phyloP scores from a whole-genome alignment of 768 basidiomycete species.

The Boletus huronensis region DNA sequence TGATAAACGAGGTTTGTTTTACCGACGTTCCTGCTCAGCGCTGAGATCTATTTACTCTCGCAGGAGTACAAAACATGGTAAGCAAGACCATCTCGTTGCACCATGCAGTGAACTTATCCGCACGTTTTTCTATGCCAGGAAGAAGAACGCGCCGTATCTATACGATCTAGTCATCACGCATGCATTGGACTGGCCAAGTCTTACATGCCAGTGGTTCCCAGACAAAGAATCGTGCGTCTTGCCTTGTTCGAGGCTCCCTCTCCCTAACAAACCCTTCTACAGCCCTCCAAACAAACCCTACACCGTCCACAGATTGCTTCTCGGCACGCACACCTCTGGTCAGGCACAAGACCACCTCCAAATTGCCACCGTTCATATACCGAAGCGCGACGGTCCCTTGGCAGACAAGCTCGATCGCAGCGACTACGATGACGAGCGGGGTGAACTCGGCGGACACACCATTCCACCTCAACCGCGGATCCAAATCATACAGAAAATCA shows the following conservation, averaged over 20 bases:
- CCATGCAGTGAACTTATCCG: not conserved
- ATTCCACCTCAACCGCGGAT: slow-evolving; percentile 83
- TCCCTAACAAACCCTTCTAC: not conserved
- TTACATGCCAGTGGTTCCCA: slow-evolving; percentile 99
- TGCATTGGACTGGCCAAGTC: slow-evolving; percentile 94
- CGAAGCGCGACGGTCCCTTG: slow-evolving; percentile 68
- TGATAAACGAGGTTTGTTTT: slow-evolving; percentile 74
- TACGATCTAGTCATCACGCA: slow-evolving; percentile 98
- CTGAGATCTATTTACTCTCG: slow-evolving; percentile 5
- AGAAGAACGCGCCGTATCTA: slow-evolving; percentile 96
- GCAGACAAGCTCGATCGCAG: slow-evolving; percentile 75
- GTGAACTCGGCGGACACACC: slow-evolving; percentile 91
- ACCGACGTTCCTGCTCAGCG: not conserved
- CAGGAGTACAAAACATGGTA: slow-evolving; percentile 88
- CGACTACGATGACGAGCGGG: slow-evolving; percentile 88
- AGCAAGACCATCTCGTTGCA: slow-evolving; percentile 12
- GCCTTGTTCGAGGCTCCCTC: not conserved
- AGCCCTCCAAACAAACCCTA: slow-evolving; percentile 93
- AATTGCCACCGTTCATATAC: slow-evolving; percentile 92
- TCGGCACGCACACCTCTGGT: slow-evolving; percentile 96
- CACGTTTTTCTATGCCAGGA: slow-evolving; percentile 46
- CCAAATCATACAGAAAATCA: slow-evolving; percentile 89
- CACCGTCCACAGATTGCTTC: slow-evolving; percentile 87
- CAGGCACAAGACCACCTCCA: slow-evolving; percentile 93
- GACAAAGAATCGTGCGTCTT: slow-evolving; percentile 86